Percentiles rank a stretch among this genome's conserved stretches.
phyloP scores from a whole-genome alignment of 805 yeast species.

The Monosporozyma yasuniensis region DNA sequence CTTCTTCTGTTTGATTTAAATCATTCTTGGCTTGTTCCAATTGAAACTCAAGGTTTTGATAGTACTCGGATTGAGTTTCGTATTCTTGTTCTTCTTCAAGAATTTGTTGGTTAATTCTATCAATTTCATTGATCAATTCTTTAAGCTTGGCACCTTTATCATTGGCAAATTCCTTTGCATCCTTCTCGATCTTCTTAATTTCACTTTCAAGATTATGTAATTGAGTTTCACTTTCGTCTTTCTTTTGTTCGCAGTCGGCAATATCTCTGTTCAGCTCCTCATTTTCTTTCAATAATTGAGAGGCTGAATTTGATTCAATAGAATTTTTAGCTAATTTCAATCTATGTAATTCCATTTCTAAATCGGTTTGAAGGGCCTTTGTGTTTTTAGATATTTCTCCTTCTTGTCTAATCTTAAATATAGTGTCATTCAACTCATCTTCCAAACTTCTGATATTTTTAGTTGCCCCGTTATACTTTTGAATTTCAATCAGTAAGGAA shows the following conservation, averaged over 20 bases:
- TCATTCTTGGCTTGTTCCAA: conserved; percentile 61
- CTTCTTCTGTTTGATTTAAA: conserved; percentile 36
- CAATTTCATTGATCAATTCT: conserved; percentile 48
- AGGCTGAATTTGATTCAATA: conserved; percentile 46
- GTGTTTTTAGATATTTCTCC: conserved; percentile 41
- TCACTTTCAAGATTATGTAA: not conserved
- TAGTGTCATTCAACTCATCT: conserved; percentile 34
- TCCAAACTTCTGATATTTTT: conserved; percentile 35
- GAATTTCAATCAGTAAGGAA: conserved; percentile 56
- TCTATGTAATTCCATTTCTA: conserved; percentile 51
- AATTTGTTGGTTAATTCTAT: conserved; percentile 32
- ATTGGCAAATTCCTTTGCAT: conserved; percentile 69
- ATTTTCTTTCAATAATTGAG: conserved; percentile 44
- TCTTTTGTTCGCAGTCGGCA: conserved; percentile 27
- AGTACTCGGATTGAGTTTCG: conserved; percentile 41
- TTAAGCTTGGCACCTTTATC: conserved; percentile 77
- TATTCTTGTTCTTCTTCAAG: conserved; percentile 32
- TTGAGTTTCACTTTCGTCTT: conserved; percentile 10
- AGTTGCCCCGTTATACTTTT: conserved; percentile 46
- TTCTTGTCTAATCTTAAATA: conserved; percentile 35
- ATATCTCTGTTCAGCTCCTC: conserved; percentile 36
- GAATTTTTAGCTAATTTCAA: conserved; percentile 46
- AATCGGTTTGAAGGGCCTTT: conserved; percentile 46
- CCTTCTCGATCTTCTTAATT: conserved; percentile 47
- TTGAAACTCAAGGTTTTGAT: conserved; percentile 59